Conservation (phyloP, 352 stramenopile species). For the Aphanomyces euteiches region DNA sequence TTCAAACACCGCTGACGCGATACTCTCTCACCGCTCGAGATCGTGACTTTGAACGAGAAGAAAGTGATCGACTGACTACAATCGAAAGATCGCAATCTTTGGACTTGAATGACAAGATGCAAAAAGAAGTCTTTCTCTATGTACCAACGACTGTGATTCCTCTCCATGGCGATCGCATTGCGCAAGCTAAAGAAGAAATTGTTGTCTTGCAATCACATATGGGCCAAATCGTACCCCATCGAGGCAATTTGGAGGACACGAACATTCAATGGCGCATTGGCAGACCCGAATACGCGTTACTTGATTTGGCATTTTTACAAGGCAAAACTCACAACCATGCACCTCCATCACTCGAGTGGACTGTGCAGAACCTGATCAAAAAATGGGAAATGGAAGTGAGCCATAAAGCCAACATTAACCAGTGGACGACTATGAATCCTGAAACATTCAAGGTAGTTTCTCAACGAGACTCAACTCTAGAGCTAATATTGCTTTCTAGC, state of each 20-base stretch:
- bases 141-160: constrained; percentile 24
- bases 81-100: not conserved
- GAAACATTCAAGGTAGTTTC: constrained; percentile 37
- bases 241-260: constrained; percentile 35
- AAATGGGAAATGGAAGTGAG: constrained; percentile 53
- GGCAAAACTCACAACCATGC: constrained; percentile 43
- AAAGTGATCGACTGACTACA: not conserved
- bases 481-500: not conserved
- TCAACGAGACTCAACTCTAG: constrained; percentile 32
- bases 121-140: constrained; percentile 23
- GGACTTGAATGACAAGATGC: not conserved
- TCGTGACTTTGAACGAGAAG: not conserved
- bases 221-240: constrained; percentile 29
- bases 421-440: constrained; percentile 38
- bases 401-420: constrained; percentile 40
- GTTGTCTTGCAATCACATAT: constrained; percentile 23
- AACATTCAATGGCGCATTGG: constrained; percentile 34
- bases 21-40: not conserved
- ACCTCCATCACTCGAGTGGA: constrained; percentile 36
- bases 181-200: constrained; percentile 16
- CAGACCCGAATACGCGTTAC: constrained; percentile 44
- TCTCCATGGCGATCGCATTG: not conserved
- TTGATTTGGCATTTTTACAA: constrained; percentile 39
- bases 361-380: constrained; percentile 50
- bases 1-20: not conserved